A percentile compares a stretch with the other conserved stretches of the same genome.
Evolutionary conservation across 129 eudicot genomes (phyloP).

Genomic region (Heracleum sosnowskyi): DNA sequence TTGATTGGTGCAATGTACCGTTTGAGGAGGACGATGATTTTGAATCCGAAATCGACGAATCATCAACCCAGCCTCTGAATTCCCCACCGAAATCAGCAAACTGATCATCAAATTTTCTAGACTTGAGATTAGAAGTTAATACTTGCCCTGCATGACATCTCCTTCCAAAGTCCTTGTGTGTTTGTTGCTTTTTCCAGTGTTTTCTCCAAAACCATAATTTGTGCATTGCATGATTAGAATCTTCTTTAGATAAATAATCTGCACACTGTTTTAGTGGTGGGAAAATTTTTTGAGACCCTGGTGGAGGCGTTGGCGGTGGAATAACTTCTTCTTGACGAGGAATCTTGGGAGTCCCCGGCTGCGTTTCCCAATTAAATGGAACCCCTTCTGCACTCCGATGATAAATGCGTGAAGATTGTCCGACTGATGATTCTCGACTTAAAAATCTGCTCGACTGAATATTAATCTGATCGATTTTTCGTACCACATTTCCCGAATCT

Average conservation of each 20-base stretch:
- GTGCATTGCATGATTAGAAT: constrained; percentile 6
- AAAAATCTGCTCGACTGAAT: constrained; percentile 35
- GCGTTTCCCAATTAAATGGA: constrained; percentile 74
- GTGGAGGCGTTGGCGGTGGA: constrained; percentile 68
- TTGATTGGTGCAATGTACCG: constrained; percentile 1
- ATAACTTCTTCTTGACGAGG: constrained; percentile 38
- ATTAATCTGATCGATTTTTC: constrained; percentile 26
- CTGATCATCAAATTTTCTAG: not conserved
- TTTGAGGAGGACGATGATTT: constrained; percentile 17
- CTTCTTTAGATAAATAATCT: constrained; percentile 18
- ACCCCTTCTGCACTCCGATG: constrained; percentile 60
- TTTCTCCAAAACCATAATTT: constrained; percentile 40
- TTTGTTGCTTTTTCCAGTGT: constrained; percentile 18
- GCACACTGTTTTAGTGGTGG: constrained; percentile 40
- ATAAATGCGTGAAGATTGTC: constrained; percentile 60
- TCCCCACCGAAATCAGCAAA: constrained; percentile 18
- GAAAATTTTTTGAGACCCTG: constrained; percentile 41
- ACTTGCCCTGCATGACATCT: not conserved
- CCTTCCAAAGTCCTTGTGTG: not conserved
- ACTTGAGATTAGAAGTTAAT: not conserved
- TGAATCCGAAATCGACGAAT: constrained; percentile 11
- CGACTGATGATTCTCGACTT: constrained; percentile 44
- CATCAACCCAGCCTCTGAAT: not conserved
- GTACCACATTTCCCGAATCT: constrained; percentile 18
- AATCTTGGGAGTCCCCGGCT: constrained; percentile 67